Conservation (phyloP, 2,329 filamentous ascomycete genomes). For the Alternaria angustiovoidea region DNA sequence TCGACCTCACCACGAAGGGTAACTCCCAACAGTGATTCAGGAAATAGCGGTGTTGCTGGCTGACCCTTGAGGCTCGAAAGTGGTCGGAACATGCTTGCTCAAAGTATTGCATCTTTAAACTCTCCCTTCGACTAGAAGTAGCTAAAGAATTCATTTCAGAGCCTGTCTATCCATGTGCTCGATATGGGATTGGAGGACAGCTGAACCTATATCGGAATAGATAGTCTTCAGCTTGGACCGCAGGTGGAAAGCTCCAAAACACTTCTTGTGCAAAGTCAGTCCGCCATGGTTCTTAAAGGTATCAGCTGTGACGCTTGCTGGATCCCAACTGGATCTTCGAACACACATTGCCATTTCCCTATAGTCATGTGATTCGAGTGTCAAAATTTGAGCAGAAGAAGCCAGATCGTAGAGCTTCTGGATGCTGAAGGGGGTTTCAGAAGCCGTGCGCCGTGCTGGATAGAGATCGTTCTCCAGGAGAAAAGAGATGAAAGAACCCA, state of each 20-base stretch:
- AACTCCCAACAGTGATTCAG: neutral
- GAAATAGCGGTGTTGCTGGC: neutral
- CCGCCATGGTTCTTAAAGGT: conserved; percentile 14
- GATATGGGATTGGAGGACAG: conserved; percentile 14
- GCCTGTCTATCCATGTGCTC: conserved; percentile 25
- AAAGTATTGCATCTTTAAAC: neutral
- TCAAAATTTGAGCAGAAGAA: conserved; percentile 6
- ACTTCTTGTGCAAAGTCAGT: conserved; percentile 4
- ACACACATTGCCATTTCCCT: conserved; percentile 9
- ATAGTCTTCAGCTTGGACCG: conserved; percentile 4
- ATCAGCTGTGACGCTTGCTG: conserved; percentile 6
- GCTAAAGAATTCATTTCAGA: conserved; percentile 12
- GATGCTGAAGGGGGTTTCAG: conserved; percentile 15
- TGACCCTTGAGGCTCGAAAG: neutral
- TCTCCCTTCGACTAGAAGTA: neutral
- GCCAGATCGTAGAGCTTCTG: conserved; percentile 9
- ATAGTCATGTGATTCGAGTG: conserved; percentile 14
- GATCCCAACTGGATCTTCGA: conserved; percentile 11
- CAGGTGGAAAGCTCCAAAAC: conserved; percentile 11
- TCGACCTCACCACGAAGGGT: neutral
- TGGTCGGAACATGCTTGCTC: neutral
- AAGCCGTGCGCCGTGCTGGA: conserved; percentile 7
- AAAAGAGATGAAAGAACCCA: conserved; percentile 13
- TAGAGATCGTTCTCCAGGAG: conserved; percentile 15
- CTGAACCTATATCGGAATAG: conserved; percentile 11